A percentile compares a stretch with the other conserved stretches of the same genome.
Conservation (phyloP, 2,329 filamentous ascomycete species). For the Sporothrix luriei region DNA sequence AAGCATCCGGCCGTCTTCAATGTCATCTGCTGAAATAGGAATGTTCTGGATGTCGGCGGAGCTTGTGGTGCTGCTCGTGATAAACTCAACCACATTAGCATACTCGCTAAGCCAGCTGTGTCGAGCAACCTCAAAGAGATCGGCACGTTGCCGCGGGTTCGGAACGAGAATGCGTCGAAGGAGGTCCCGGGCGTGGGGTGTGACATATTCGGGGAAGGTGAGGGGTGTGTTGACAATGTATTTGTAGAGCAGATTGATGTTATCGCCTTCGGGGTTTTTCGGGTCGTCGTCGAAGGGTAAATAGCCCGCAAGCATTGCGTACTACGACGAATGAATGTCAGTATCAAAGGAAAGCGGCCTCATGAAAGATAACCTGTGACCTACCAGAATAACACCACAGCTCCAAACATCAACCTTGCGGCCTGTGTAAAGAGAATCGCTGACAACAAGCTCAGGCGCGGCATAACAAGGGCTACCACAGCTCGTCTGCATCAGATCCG, state of each 20-base stretch:
- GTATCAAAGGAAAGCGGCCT: not conserved
- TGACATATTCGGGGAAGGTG: slow-evolving; percentile 98
- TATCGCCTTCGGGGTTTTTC: slow-evolving; percentile 96
- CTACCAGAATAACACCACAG: slow-evolving; percentile 94
- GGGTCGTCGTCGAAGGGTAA: slow-evolving; percentile 97
- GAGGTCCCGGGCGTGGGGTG: slow-evolving; percentile 90
- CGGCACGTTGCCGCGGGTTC: slow-evolving; percentile 89
- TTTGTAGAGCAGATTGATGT: slow-evolving; percentile 98
- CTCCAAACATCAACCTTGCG: slow-evolving; percentile 99
- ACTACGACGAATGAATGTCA: slow-evolving; percentile 57
- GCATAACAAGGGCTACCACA: slow-evolving; percentile 98
- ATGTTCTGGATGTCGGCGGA: slow-evolving; percentile 82
- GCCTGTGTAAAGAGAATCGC: slow-evolving; percentile 94
- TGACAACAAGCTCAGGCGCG: slow-evolving; percentile 94
- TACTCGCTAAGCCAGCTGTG: slow-evolving; percentile 99
- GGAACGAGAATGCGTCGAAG: slow-evolving; percentile 91
- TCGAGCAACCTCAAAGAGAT: slow-evolving; percentile 93
- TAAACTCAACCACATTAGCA: slow-evolving; percentile 93
- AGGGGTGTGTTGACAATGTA: slow-evolving; percentile 97
- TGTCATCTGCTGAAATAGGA: slow-evolving; percentile 63
- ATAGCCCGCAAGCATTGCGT: slow-evolving; percentile 97
- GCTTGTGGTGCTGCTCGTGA: slow-evolving; percentile 91
- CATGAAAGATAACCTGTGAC: slow-evolving; percentile 40
- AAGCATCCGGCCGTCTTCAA: slow-evolving; percentile 62
- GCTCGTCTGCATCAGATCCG: slow-evolving; percentile 98